These are phyloP conservation scores for Casuarina glauca DNA, from an alignment of 306 rosid genomes.

Conservation along the genomic window DNA sequence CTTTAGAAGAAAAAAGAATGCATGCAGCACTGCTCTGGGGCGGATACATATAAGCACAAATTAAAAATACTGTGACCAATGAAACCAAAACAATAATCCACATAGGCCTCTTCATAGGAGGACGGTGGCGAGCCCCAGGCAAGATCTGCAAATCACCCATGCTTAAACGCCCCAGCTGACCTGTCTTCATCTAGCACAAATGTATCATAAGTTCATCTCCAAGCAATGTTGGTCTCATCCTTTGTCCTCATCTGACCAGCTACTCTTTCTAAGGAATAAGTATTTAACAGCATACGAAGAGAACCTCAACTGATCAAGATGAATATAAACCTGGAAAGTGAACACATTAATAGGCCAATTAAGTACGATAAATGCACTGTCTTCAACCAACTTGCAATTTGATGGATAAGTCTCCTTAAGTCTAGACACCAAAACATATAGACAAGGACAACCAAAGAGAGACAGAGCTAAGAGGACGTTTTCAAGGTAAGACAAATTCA, in stretches of 20 bases:
- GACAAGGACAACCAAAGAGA: constrained; percentile 12
- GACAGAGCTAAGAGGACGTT: neutral
- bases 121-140: constrained; percentile 86
- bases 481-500: constrained; percentile 1
- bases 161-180: constrained; percentile 66
- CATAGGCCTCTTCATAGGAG: constrained; percentile 72
- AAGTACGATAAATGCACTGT: constrained; percentile 7
- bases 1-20: constrained; percentile 79
- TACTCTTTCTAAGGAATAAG: neutral
- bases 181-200: constrained; percentile 68
- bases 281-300: constrained; percentile 1
- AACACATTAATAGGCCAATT: constrained; percentile 19
- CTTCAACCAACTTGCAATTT: constrained; percentile 1
- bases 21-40: constrained; percentile 70
- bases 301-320: constrained; percentile 25
- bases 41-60: constrained; percentile 83
- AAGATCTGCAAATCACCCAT: constrained; percentile 77
- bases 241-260: constrained; percentile 23
- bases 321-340: constrained; percentile 34
- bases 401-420: constrained; percentile 8
- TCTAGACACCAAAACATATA: neutral
- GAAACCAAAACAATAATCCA: constrained; percentile 92
- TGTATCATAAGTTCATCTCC: constrained; percentile 45
- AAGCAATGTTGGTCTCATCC: constrained; percentile 19
- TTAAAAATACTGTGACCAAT: constrained; percentile 70